These are phyloP conservation scores for Aspergillus campestris DNA, from an alignment of 495 filamentous ascomycete species.

Conservation along the genomic window DNA sequence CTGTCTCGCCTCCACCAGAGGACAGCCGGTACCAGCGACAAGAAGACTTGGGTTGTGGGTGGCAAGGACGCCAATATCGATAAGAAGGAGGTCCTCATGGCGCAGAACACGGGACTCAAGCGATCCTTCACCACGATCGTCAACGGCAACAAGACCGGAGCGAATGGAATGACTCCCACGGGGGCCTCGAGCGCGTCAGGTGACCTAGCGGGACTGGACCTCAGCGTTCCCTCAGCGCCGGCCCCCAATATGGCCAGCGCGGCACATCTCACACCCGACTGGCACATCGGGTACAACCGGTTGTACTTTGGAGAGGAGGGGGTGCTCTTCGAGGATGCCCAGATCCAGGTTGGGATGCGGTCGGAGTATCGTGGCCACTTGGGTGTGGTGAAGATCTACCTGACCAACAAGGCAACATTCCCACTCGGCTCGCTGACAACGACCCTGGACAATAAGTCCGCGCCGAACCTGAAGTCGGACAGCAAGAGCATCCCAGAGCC, in stretches of 20 bases:
- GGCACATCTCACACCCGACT: conserved; percentile 86
- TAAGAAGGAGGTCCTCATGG: conserved; percentile 68
- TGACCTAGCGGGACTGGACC: conserved; percentile 76
- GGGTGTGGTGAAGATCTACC: conserved; percentile 92
- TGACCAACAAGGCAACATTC: conserved; percentile 83
- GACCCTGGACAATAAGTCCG: conserved; percentile 72
- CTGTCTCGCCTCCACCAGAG: conserved; percentile 90
- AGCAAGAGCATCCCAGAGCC: conserved; percentile 84
- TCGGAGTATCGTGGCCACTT: conserved; percentile 90
- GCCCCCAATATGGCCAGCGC: conserved; percentile 81
- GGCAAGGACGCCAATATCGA: conserved; percentile 88
- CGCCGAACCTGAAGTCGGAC: conserved; percentile 69
- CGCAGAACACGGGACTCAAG: conserved; percentile 74
- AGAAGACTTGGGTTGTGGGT: conserved; percentile 91
- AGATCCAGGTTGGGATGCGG: conserved; percentile 86
- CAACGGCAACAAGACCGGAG: conserved; percentile 44
- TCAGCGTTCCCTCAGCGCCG: conserved; percentile 51
- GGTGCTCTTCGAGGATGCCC: conserved; percentile 86
- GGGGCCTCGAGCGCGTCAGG: conserved; percentile 31
- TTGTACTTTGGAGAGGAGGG: conserved; percentile 75
- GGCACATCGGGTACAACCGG: conserved; percentile 85
- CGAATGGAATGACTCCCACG: conserved; percentile 37
- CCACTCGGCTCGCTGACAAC: conserved; percentile 86
- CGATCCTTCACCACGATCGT: conserved; percentile 63
- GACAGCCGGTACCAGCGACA: conserved; percentile 82